Percentiles rank a stretch among this genome's conserved stretches.
Evolutionary conservation across 352 stramenopile species (phyloP).

Genomic region (Globisporangium parvum): DNA sequence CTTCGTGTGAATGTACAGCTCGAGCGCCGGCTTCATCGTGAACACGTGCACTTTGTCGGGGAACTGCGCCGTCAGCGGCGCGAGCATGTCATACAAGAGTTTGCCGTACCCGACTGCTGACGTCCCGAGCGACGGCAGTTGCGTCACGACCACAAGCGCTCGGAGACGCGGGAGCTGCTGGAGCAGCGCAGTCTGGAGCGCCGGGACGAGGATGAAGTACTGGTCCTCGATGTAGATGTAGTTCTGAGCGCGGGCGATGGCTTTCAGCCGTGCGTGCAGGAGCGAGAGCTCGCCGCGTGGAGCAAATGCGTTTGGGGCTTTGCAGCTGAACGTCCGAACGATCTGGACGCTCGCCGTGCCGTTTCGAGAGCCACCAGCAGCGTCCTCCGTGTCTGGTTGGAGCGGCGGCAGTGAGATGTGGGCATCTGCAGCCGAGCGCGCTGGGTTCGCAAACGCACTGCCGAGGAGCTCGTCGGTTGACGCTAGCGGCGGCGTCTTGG

Average conservation of each 20-base stretch:
- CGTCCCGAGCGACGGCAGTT: slow-evolving; percentile 23
- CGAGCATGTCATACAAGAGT: slow-evolving; percentile 50
- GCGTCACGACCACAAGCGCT: slow-evolving; percentile 46
- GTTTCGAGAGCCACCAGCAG: not conserved
- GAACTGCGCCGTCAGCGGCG: slow-evolving; percentile 53
- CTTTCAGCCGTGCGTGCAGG: slow-evolving; percentile 45
- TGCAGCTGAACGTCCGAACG: slow-evolving; percentile 42
- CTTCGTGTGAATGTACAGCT: slow-evolving; percentile 80
- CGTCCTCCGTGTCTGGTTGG: not conserved
- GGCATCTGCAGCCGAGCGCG: not conserved
- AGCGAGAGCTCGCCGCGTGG: slow-evolving; percentile 49
- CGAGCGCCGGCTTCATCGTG: slow-evolving; percentile 31
- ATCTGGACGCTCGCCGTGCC: slow-evolving; percentile 28
- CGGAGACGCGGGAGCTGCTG: slow-evolving; percentile 34
- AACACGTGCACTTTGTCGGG: slow-evolving; percentile 55
- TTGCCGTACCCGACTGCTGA: slow-evolving; percentile 30
- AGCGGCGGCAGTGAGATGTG: not conserved
- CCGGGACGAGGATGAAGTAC: slow-evolving; percentile 60
- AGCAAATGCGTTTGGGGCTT: not conserved
- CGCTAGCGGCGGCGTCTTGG: slow-evolving; percentile 16
- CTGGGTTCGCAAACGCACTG: slow-evolving; percentile 39
- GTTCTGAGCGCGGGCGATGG: slow-evolving; percentile 49
- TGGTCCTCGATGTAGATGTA: slow-evolving; percentile 72
- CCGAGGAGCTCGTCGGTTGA: slow-evolving; percentile 31
- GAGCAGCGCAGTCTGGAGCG: slow-evolving; percentile 42